Evolutionary conservation across 1,284 basidiomycete species (phyloP), one percentile per base, ranked within the genome.

Genomic region (Bondarzewia mesenterica): DNA sequence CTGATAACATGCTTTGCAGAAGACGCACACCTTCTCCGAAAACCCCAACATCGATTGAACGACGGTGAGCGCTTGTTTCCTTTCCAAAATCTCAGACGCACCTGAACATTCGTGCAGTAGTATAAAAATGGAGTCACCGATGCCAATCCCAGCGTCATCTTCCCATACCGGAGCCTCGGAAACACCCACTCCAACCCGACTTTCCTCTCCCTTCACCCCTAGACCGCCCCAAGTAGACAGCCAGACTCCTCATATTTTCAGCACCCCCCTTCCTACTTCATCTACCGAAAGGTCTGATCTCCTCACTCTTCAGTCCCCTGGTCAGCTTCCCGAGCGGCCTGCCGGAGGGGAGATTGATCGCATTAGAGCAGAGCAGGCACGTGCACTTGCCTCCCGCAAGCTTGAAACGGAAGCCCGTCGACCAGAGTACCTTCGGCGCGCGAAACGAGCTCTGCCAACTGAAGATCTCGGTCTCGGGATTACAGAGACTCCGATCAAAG

Each of bases 341-440:
- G 56, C 50, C n/a, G 78, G 77, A 26, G 75, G 74, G 32, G 83
- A 85, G 57, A 70, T 82, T 54, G 72, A 76, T 36, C 74, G 77
- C 26, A 78, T 85, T 40, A 73, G 75, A 21, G 69, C 73, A 39
- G 72, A 73, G 20, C 66, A 73, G 52, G 63, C 72, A 12, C 71
- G 76, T 52, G 73, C 75, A 35, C 71, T 73, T 48, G 61, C 74
- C 7, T 65, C 69, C 1, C 71, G 71, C 21, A 54, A 70, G 15
- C 70, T 69, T 47, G 78, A 81, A 56, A 66, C 72, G 5, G 85
- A 87, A 60, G 72, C 63, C 29, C 76, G 75, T 10, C 71, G 81
- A 36, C 85, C 85, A 5, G 83, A 86, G 2, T 86, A 85, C 58
- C 66, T 86, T 35, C 77, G 75, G 57, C 75, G 85, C 20, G 57